These are phyloP conservation scores for Chaetomium cochliodes DNA, from an alignment of 495 filamentous ascomycete species.

Conservation along the genomic window DNA sequence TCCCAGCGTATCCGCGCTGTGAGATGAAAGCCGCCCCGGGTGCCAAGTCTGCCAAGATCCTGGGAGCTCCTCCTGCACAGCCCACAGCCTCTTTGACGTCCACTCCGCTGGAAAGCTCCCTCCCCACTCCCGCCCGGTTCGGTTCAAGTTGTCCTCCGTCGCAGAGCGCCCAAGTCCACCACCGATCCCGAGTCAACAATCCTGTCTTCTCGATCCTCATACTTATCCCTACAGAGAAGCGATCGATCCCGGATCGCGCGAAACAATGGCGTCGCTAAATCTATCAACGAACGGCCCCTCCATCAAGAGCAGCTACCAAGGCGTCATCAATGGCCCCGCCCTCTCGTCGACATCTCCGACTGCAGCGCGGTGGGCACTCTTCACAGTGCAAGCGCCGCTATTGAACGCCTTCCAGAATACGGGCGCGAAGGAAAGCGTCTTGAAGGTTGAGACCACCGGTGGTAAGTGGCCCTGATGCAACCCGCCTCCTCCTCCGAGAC, in stretches of 20 bases:
- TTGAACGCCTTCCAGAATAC: slow-evolving; percentile 87
- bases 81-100: slow-evolving; percentile 21
- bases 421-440: slow-evolving; percentile 81
- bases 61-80: slow-evolving; percentile 20
- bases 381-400: slow-evolving; percentile 85
- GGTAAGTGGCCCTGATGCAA: slow-evolving; percentile 52
- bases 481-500: slow-evolving; percentile 13
- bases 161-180: background rate
- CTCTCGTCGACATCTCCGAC: slow-evolving; percentile 59
- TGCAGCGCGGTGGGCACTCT: slow-evolving; percentile 78
- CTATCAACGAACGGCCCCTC: slow-evolving; percentile 85
- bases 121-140: slow-evolving; percentile 15
- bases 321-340: slow-evolving; percentile 70
- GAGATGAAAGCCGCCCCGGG: background rate
- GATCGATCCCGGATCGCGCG: background rate
- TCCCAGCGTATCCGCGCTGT: background rate
- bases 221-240: slow-evolving; percentile 2
- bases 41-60: slow-evolving; percentile 19
- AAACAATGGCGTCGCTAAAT: slow-evolving; percentile 85
- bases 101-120: slow-evolving; percentile 18
- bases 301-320: slow-evolving; percentile 88
- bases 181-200: background rate
- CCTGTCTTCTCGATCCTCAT: background rate
- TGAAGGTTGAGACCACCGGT: slow-evolving; percentile 91
- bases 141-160: slow-evolving; percentile 9